These are phyloP conservation scores for Hypoxylon sp. DNA, from an alignment of 2,329 filamentous ascomycete species.

Conservation along the genomic window DNA sequence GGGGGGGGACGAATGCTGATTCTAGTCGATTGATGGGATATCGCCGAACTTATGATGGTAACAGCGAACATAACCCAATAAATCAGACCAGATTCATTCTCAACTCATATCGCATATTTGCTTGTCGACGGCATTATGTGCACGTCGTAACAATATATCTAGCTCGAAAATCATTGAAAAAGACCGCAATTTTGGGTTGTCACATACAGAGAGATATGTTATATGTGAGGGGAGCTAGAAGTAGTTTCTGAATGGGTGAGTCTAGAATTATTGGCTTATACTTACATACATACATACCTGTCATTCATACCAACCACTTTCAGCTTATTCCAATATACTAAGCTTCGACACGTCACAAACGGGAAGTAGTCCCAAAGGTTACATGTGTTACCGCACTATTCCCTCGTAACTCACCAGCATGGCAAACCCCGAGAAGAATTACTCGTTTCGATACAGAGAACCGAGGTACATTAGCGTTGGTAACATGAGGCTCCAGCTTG, in stretches of 20 bases:
- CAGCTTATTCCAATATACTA: neutral
- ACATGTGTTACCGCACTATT: neutral
- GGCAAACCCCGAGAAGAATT: neutral
- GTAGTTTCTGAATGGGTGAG: neutral
- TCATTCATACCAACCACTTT: neutral
- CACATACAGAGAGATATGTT: neutral
- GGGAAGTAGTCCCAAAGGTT: neutral
- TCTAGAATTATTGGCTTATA: conserved; percentile 4
- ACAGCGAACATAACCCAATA: neutral
- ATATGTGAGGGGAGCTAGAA: neutral
- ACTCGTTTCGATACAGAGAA: conserved; percentile 7
- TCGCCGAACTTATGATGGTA: no score
- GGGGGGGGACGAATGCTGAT: neutral
- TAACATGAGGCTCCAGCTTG: conserved; percentile 24
- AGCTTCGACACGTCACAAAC: conserved; percentile 10
- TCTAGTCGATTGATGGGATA: neutral
- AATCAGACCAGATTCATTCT: neutral
- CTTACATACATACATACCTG: neutral
- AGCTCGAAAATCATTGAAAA: neutral
- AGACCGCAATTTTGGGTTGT: no score
- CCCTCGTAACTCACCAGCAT: conserved; percentile 1
- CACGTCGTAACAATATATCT: neutral
- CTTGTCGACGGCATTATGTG: neutral
- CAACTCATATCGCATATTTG: neutral
- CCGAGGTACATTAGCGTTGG: neutral